Evolutionary conservation across 441 rosid genomes (phyloP), one percentile per base, ranked within the genome.

Genomic region (Syzygium syzygioides): DNA sequence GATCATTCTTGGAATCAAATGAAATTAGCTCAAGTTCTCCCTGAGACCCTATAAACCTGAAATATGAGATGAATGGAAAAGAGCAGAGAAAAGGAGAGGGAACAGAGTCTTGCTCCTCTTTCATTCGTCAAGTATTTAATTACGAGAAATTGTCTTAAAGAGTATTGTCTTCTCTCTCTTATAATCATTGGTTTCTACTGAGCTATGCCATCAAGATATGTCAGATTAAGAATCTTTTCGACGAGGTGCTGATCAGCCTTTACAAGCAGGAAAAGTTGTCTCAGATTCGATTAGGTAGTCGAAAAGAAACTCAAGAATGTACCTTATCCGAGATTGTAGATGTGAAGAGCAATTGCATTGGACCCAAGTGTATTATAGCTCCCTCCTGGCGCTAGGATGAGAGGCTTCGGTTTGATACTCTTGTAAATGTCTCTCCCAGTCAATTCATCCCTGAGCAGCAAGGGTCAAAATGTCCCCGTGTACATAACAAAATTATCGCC

Each of bases 381-480:
- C 88, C 99, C 99, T 89, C 97, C 99, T 0, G 99, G 98, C 50
- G 97, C 94, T 90, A 96, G 89, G 87, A 95, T 88, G 30, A 57
- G 62, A 97, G 99, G 99, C 93, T 94, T 94, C 13, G 92, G 86
- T 66, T 92, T 91, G 30, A 90, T 87, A 55, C 89, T 91, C 66
- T 66, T 89, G 87, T 96, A 97, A 85, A 92, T 95, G 1, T 90
- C 89, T 59, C 85, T 89, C 85, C 98, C 98, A 88, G 96, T 88
- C 91, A 98, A 89, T 92, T 98, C 99, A 88, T 97, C 32, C 99
- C 99, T 96, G 90, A 79, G 12, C 88, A 88, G 79, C 79, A 68
- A n/a, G 79, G 79, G 66, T 59, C 57, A 41, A 79, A 41, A 59
- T 17, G 23, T 25, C 9, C 32, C n/a, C 15, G 23, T 28, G 54